Percentiles rank a stretch among this genome's conserved stretches.
phyloP scores from a whole-genome alignment of 148 eudicot species.

The Rhododendron kiyosumense region DNA sequence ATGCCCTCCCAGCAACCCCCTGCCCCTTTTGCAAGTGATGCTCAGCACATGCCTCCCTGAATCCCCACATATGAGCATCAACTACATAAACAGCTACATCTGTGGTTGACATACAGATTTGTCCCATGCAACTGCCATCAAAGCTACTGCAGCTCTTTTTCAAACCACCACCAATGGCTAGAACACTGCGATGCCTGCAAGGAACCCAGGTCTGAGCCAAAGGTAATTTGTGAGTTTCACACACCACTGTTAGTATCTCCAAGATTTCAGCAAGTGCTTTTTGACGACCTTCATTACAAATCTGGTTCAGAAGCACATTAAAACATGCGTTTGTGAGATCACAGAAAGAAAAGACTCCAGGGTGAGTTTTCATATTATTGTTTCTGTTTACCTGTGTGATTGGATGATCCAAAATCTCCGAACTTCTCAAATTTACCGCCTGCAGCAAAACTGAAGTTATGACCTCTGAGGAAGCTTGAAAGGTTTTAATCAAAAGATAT shows the following conservation, averaged over 20 bases:
- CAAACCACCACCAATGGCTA: constrained; percentile 77
- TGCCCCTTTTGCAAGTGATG: constrained; percentile 91
- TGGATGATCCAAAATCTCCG: constrained; percentile 75
- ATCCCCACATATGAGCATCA: constrained; percentile 90
- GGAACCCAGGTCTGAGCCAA: constrained; percentile 99
- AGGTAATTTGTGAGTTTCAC: constrained; percentile 81
- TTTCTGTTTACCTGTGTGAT: constrained; percentile 53
- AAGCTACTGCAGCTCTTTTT: constrained; percentile 87
- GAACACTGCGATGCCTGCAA: constrained; percentile 78
- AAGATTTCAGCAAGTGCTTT: constrained; percentile 82
- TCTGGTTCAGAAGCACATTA: constrained; percentile 42
- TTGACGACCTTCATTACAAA: constrained; percentile 87
- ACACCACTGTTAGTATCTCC: constrained; percentile 72
- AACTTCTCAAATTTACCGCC: constrained; percentile 89
- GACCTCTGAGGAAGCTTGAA: constrained; percentile 21
- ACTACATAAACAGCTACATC: constrained; percentile 87
- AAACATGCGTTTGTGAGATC: constrained; percentile 1
- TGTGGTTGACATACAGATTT: constrained; percentile 91
- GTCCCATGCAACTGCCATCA: constrained; percentile 92
- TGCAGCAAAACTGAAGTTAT: constrained; percentile 42
- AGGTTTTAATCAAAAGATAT: constrained; percentile 4
- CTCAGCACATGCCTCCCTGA: constrained; percentile 91
- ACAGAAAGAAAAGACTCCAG: constrained; percentile 1
- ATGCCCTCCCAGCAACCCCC: constrained; percentile 93
- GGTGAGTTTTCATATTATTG: constrained; percentile 2